Base-by-base conservation (phyloP, 225 moss, liverwort and hornwort species). In the Neckera pumila region DNA sequence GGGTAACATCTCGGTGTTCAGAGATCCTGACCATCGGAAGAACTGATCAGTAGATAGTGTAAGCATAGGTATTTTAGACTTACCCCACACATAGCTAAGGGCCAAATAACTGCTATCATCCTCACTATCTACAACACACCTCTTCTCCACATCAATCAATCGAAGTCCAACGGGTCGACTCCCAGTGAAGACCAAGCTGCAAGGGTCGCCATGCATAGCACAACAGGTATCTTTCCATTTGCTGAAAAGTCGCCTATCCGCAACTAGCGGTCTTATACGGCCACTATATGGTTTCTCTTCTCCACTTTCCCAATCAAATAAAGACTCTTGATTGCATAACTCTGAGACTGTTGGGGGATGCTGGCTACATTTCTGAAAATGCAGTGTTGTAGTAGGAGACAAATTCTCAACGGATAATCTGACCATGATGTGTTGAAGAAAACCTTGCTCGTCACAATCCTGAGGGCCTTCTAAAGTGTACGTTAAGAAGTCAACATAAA, bases 401-500 rank as follows among this genome's bases (percentile, higher is more conserved):
- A n/a, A n/a, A 33, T 6, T 4, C 9, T 0, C 0, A 9, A 7
- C 10, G 34, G 18, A 17, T 65, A 65, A 18, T 65, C 15, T 53
- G 53, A 53, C 16, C 53, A 53, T 53, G 53, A 53, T 53, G 53
- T 5, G 53, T 53, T 53, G 53, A 53, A 53, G 53, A 16, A 53
- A 4, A 53, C 53, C 53, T 16, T 53, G 4, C 16, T 53, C 16
- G 53, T 53, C 16, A n/a, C 2, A n/a, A 2, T 67, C n/a, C n/a
- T 67, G 7, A 2, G 7, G 21, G 22, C 67, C 2, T 7, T 12
- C 0, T 22, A 38, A 67, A 38, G 7, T 22, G 7, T 67, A 67
- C 17, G 0, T 0, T 38, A 7, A 7, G 12, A 38, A 12, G 0
- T 4, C 0, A 38, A 2, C 38, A n/a, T 0, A 0, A n/a, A 4